Base-by-base conservation (phyloP, 2,329 filamentous ascomycete species). In the Neofusicoccum sp. region DNA sequence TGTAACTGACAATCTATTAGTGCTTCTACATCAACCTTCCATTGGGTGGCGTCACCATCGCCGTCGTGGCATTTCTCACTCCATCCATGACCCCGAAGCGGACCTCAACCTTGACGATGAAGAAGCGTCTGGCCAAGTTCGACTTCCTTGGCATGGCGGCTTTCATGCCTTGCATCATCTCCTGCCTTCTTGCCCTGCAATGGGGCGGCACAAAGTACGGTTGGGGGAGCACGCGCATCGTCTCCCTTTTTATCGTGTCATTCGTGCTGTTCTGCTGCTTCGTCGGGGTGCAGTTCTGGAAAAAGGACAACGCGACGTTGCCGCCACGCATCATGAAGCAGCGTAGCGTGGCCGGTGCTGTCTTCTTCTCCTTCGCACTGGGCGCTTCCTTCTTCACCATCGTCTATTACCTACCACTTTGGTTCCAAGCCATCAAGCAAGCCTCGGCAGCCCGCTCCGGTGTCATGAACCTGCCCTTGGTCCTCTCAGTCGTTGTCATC, bases 341-440 rank as follows among this genome's bases (percentile, higher is more conserved):
- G 44, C 69, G 75, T 14, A 72, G 65, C 20, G 67, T 77, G 6
- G 63, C 61, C 16, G 67, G 68, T 44, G 68, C 64, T 36, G 64
- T 72, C 28, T 69, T 71, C 45, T 79, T 77, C 62, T 65, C 63
- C 12, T 64, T 73, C 5, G 71, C 67, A 3, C 62, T 73, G 1
- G 71, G 76, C 26, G 54, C 59, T 4, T 24, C 53, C 24, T 41
- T 64, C 24, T 43, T 44, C 14, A 47, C 68, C 3, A 69, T 72
- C 33, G 68, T 74, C 24, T 75, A 71, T 65, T 75, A 75, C 63
- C 67, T 80, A 14, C 73, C 73, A 30, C 70, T 75, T 57, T 76
- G 76, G 63, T 79, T 80, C 68, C 78, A 80, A 66, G 73, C 76
- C 43, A 74, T 75, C 60, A 77, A 78, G 65, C 68, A 72, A 20